phyloP scores from a whole-genome alignment of 2,329 filamentous ascomycete genomes.

The Rhynchosporium agropyri region DNA sequence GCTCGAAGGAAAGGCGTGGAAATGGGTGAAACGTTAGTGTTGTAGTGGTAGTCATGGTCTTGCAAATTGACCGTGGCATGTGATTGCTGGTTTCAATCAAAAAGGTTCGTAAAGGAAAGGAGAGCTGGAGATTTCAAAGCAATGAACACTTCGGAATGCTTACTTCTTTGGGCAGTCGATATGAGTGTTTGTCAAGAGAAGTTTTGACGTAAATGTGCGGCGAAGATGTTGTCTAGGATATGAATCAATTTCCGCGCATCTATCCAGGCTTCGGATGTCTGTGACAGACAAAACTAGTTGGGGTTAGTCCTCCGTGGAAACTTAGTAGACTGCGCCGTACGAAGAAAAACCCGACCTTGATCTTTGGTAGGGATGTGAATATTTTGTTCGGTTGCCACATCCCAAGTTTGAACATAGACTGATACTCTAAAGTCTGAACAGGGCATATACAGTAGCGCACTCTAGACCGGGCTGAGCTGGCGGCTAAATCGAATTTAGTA shows the following conservation, averaged over 20 bases:
- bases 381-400: neutral
- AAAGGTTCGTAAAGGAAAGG: constrained; percentile 1
- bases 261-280: neutral
- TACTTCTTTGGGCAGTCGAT: neutral
- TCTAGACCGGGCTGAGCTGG: neutral
- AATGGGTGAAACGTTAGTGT: constrained; percentile 9
- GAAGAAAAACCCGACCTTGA: neutral
- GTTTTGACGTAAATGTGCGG: constrained; percentile 9
- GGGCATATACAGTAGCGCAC: neutral
- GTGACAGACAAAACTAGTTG: neutral
- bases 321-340: neutral
- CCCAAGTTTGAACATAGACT: neutral
- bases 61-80: constrained; percentile 3
- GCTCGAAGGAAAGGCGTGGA: constrained; percentile 9
- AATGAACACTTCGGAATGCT: constrained; percentile 5
- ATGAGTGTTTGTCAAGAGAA: constrained; percentile 7
- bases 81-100: constrained; percentile 9
- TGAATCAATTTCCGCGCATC: neutral
- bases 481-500: constrained; percentile 1
- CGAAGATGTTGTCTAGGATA: constrained; percentile 10
- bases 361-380: neutral
- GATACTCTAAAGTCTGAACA: neutral
- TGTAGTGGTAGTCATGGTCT: constrained; percentile 6
- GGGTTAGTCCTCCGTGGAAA: neutral
- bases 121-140: constrained; percentile 11